These are phyloP conservation scores for Sclerotinia glacialis DNA, from an alignment of 2,329 filamentous ascomycete species.

Conservation along the genomic window DNA sequence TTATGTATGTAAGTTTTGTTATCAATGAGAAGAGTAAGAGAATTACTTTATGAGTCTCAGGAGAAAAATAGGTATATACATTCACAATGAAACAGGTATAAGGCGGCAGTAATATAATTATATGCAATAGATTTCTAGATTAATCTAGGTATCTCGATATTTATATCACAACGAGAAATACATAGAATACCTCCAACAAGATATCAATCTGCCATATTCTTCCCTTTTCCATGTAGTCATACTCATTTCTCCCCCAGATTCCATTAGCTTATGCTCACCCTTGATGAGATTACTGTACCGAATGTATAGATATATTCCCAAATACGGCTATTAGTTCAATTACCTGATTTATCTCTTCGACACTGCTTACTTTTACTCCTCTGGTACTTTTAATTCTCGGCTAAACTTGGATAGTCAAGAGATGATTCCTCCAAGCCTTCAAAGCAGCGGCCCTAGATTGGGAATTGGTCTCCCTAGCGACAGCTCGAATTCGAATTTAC, in stretches of 20 bases:
- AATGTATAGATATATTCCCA: neutral
- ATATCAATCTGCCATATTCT: neutral
- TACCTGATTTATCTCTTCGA: neutral
- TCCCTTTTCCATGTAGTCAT: neutral
- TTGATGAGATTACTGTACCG: neutral
- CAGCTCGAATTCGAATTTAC: neutral
- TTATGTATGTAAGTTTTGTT: neutral
- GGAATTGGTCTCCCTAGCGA: slow-evolving; percentile 13
- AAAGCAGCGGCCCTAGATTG: neutral
- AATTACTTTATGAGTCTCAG: neutral
- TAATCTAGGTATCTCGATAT: too few relatives aligned
- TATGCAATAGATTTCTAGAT: neutral
- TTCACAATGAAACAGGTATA: neutral
- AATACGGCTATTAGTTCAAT: neutral
- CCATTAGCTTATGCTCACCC: neutral
- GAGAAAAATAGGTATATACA: neutral
- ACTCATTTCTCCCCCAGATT: neutral
- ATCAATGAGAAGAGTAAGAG: neutral
- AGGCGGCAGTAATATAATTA: neutral
- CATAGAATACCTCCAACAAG: neutral
- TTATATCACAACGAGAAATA: neutral
- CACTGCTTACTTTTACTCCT: neutral
- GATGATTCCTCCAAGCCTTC: neutral
- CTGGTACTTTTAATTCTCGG: neutral
- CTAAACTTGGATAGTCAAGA: neutral